Percentiles rank a stretch among this genome's conserved stretches.
These are phyloP conservation scores for Trametes coccinea DNA, from an alignment of 768 basidiomycete species.

Conservation along the genomic window DNA sequence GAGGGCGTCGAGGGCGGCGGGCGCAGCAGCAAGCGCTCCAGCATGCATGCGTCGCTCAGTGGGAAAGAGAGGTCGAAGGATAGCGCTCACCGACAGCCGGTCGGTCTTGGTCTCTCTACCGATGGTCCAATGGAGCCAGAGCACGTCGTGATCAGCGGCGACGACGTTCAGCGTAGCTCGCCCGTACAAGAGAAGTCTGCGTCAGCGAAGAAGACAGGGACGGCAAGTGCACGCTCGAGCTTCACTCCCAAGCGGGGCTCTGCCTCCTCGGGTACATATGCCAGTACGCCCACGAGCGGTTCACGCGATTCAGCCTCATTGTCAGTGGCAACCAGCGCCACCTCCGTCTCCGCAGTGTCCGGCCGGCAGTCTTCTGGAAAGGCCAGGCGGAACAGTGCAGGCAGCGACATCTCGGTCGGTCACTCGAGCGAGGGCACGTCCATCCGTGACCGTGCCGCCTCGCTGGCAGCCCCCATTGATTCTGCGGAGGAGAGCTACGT, in stretches of 20 bases:
- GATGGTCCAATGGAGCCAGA: constrained; percentile 43
- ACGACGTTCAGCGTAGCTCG: constrained; percentile 43
- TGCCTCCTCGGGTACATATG: constrained; percentile 84
- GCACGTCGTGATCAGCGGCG: constrained; percentile 50
- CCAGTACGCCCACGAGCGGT: constrained; percentile 71
- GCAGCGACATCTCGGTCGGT: constrained; percentile 80
- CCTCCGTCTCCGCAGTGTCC: constrained; percentile 72
- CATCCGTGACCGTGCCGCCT: constrained; percentile 68
- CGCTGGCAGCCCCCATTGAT: constrained; percentile 60
- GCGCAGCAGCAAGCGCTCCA: constrained; percentile 37
- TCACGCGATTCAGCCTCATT: constrained; percentile 87
- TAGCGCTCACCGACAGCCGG: constrained; percentile 39
- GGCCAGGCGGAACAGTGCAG: constrained; percentile 75
- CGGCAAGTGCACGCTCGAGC: constrained; percentile 61
- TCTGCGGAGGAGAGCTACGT: constrained; percentile 62
- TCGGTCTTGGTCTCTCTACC: constrained; percentile 37
- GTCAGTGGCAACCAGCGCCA: constrained; percentile 74
- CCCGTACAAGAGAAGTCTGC: constrained; percentile 54
- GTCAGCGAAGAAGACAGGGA: constrained; percentile 57
- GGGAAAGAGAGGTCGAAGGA: constrained; percentile 45
- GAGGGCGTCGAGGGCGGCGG: constrained; percentile 55
- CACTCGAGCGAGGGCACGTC: constrained; percentile 67
- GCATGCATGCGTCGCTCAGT: constrained; percentile 41
- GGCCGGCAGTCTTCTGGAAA: constrained; percentile 69
- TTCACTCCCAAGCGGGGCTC: constrained; percentile 88